These are phyloP conservation scores for Blumeria graminis DNA, from an alignment of 2,329 filamentous ascomycete genomes.

Conservation along the genomic window DNA sequence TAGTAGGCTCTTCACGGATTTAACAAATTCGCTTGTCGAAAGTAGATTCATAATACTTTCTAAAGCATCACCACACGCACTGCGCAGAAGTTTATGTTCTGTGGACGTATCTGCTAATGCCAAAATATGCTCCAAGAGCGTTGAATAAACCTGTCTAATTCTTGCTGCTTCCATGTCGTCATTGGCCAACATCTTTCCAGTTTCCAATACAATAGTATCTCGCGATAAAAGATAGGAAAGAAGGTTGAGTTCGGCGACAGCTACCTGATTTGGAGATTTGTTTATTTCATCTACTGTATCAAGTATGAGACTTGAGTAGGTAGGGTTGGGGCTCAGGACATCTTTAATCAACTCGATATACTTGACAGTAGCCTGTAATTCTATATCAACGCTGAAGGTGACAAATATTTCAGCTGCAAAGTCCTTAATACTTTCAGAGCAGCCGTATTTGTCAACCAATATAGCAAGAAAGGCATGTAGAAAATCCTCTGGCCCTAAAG, in stretches of 20 bases:
- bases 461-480: slow-evolving; percentile 72
- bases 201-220: slow-evolving; percentile 29
- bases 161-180: slow-evolving; percentile 43
- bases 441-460: slow-evolving; percentile 69
- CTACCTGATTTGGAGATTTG: slow-evolving; percentile 25
- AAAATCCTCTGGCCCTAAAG: slow-evolving; percentile 66
- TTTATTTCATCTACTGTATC: slow-evolving; percentile 25
- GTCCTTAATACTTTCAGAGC: slow-evolving; percentile 46
- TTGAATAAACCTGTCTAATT: slow-evolving; percentile 43
- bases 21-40: slow-evolving; percentile 71
- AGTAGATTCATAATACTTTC: slow-evolving; percentile 63
- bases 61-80: slow-evolving; percentile 42
- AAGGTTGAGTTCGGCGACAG: slow-evolving; percentile 29
- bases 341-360: slow-evolving; percentile 54
- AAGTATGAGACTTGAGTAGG: slow-evolving; percentile 48
- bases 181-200: slow-evolving; percentile 29
- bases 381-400: slow-evolving; percentile 47
- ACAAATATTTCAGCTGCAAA: slow-evolving; percentile 55
- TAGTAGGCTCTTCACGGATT: slow-evolving; percentile 62
- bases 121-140: slow-evolving; percentile 40
- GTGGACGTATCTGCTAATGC: slow-evolving; percentile 41
- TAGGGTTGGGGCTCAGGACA: slow-evolving; percentile 49
- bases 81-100: slow-evolving; percentile 28
- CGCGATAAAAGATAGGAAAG: slow-evolving; percentile 34
- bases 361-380: slow-evolving; percentile 55